A percentile compares a stretch with the other conserved stretches of the same genome.
phyloP scores from a whole-genome alignment of 345 rosid genomes.

The Camelina neglecta region DNA sequence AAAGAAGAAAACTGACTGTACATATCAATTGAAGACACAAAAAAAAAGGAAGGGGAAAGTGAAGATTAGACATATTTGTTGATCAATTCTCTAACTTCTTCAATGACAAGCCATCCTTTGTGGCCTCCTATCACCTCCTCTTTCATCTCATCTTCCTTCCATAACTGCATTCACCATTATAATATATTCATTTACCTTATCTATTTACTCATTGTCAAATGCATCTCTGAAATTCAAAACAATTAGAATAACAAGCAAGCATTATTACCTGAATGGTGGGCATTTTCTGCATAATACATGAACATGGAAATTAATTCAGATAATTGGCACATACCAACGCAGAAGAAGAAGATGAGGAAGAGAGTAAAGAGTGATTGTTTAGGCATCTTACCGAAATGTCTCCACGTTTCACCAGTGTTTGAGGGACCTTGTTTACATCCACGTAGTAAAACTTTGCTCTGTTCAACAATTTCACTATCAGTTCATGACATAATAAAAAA shows the following conservation, averaged over 20 bases:
- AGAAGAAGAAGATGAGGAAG: not conserved
- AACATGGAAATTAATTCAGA: constrained; percentile 19
- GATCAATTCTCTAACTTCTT: constrained; percentile 83
- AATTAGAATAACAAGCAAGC: not conserved
- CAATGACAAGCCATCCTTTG: constrained; percentile 91
- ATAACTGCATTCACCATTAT: constrained; percentile 51
- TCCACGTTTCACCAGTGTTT: constrained; percentile 81
- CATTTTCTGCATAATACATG: constrained; percentile 70
- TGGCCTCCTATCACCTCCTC: constrained; percentile 96
- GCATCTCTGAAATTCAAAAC: not conserved
- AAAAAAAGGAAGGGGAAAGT: not conserved
- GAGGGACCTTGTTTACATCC: constrained; percentile 90
- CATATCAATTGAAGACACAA: not conserved
- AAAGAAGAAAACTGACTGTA: constrained; percentile 23
- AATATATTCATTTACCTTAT: not conserved
- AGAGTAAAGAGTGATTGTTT: not conserved
- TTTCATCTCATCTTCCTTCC: constrained; percentile 93
- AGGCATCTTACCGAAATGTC: constrained; percentile 63
- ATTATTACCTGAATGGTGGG: constrained; percentile 83
- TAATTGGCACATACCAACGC: not conserved
- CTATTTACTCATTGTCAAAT: not conserved
- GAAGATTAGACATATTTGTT: constrained; percentile 53
- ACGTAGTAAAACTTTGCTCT: constrained; percentile 78
- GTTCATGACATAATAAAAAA: not conserved
- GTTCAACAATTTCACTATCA: not conserved